phyloP scores from a whole-genome alignment of 306 rosid genomes.

The Ziziphus jujuba region DNA sequence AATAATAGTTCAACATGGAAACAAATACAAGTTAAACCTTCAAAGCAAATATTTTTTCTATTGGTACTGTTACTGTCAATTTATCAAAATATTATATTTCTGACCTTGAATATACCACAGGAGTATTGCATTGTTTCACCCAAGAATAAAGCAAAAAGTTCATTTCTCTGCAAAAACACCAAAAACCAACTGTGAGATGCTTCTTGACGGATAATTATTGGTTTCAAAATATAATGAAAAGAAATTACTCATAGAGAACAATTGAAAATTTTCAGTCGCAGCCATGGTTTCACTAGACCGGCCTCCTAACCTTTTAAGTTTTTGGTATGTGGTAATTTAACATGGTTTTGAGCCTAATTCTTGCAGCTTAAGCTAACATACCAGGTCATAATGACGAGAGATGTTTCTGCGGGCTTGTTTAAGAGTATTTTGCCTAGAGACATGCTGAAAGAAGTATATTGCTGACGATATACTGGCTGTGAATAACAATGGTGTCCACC shows the following conservation, averaged over 20 bases:
- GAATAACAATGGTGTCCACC: constrained; percentile 89
- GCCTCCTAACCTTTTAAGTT: background rate
- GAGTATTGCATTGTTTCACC: constrained; percentile 88
- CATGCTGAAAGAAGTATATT: constrained; percentile 66
- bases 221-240: background rate
- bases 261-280: too few species aligned
- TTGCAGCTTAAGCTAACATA: background rate
- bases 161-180: constrained; percentile 69
- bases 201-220: background rate
- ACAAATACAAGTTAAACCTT: background rate
- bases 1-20: constrained; percentile 12
- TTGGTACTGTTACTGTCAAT: background rate
- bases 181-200: constrained; percentile 14
- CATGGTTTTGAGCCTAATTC: background rate
- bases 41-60: background rate
- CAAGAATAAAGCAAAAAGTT: constrained; percentile 79
- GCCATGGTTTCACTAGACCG: too few species aligned
- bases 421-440: constrained; percentile 76
- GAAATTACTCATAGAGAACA: background rate
- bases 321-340: background rate
- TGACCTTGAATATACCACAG: constrained; percentile 77
- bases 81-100: constrained; percentile 7
- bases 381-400: too few species aligned
- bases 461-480: constrained; percentile 78
- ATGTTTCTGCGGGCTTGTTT: constrained; percentile 87